Evolutionary conservation across 2,329 filamentous ascomycete genomes (phyloP), one percentile per base, ranked within the genome.

Genomic region (Penicillium capsulatum): DNA sequence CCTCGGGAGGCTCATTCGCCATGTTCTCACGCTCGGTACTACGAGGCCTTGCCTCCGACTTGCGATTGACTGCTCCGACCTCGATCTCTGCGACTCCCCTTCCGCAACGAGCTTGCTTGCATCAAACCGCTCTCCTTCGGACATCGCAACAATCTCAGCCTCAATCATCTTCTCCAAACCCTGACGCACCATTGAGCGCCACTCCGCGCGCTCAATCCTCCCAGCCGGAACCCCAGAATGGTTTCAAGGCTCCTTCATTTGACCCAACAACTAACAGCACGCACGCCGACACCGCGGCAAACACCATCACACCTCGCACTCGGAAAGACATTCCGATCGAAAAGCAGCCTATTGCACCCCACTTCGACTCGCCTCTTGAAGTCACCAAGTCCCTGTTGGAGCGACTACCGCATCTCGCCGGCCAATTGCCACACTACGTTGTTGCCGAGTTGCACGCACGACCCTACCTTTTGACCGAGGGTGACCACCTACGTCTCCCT

Each of bases 401-500:
- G 14, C 63, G 66, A 36, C 66, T 74, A 22, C 70, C 71, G 6
- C 56, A 66, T 38, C 66, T 74, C 36, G 57, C 57, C 29, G 55
- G 62, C 31, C 71, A 74, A 50, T 53, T 58, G 26, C 67, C 69
- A 16, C 69, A 72, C 59, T 74, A 72, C 55, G 63, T 73, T 28
- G 63, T 65, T 17, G 66, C 69, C 8, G 69, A 73, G 51, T 53
- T 74, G 19, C 71, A 74, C 50, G 65, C 66, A 3, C 63, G 66
- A n/a, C 70, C 71, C n/a, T 74, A 71, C 56, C 65, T 74, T 16
- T 57, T 74, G 35, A 73, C 70, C 0, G 71, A 75, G 31, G 86
- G 86, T 51, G 86, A 92, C 68, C 73, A 75, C 44, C 66, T 92
- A 35, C 84, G 85, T 24, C 79, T 92, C 36, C 86, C 86, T 4